Conservation (phyloP, 371 early-diverging fungal species). For the Saksenaea vasiformis region DNA sequence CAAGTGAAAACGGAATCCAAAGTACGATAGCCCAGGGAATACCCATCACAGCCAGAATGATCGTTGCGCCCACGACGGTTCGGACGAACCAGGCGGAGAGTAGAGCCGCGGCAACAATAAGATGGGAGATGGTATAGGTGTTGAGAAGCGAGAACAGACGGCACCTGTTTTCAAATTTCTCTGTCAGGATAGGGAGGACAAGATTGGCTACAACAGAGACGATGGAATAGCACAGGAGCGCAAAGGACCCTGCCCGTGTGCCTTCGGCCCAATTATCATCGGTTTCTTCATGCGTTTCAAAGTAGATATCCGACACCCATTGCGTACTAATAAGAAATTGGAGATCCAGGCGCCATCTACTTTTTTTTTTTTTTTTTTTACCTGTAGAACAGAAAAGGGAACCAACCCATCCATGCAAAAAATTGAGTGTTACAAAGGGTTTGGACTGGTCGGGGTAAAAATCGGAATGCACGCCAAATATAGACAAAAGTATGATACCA, state of each 20-base stretch:
- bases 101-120: conserved; percentile 59
- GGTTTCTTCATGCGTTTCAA: conserved; percentile 31
- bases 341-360: background rate
- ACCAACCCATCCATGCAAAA: conserved; percentile 90
- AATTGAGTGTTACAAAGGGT: conserved; percentile 79
- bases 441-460: conserved; percentile 64
- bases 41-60: conserved; percentile 64
- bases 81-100: conserved; percentile 58
- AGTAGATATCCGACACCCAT: conserved; percentile 63
- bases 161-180: conserved; percentile 25
- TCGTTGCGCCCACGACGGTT: conserved; percentile 53
- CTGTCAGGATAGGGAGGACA: conserved; percentile 53
- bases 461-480: conserved; percentile 61
- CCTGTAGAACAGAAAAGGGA: conserved; percentile 71
- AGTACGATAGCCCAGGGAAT: conserved; percentile 76
- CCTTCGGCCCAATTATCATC: conserved; percentile 45
- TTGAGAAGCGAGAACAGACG: conserved; percentile 46
- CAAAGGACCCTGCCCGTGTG: conserved; percentile 73
- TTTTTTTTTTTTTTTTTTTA: conserved; percentile 10
- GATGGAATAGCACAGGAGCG: conserved; percentile 67
- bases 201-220: conserved; percentile 64
- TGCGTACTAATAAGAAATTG: conserved; percentile 29
- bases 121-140: conserved; percentile 60
- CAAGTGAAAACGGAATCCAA: conserved; percentile 81
- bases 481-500: conserved; percentile 55